Evolutionary conservation across 2,329 filamentous ascomycete species (phyloP).

Genomic region (Venturiaceae sp.): DNA sequence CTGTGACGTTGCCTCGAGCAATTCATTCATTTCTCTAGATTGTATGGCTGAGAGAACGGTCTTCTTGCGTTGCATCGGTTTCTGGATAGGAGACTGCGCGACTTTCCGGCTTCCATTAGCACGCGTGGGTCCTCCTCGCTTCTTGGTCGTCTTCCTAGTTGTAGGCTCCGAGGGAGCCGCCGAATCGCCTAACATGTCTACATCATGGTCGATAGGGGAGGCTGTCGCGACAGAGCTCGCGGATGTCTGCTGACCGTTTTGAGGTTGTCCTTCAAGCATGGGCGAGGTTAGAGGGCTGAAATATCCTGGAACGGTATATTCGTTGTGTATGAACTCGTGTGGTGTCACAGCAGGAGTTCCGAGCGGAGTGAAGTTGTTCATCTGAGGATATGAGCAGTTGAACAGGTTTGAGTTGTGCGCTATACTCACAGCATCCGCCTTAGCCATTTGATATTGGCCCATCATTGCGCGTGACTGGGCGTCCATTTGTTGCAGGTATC

Average conservation of each 20-base stretch:
- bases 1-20: slow-evolving; percentile 23
- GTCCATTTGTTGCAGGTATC: slow-evolving; percentile 47
- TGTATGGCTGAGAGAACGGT: slow-evolving; percentile 33
- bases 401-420: neutral
- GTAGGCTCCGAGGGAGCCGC: slow-evolving; percentile 17
- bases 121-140: slow-evolving; percentile 41
- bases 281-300: slow-evolving; percentile 79
- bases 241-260: slow-evolving; percentile 44
- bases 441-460: slow-evolving; percentile 56
- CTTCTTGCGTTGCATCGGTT: slow-evolving; percentile 39
- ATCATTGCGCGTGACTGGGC: slow-evolving; percentile 52
- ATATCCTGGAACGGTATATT: slow-evolving; percentile 57
- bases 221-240: slow-evolving; percentile 35
- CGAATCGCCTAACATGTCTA: slow-evolving; percentile 29
- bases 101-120: slow-evolving; percentile 36
- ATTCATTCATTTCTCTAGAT: slow-evolving; percentile 33
- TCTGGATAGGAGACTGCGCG: slow-evolving; percentile 64
- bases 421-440: slow-evolving; percentile 42
- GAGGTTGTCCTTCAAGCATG: slow-evolving; percentile 44
- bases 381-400: neutral
- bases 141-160: slow-evolving; percentile 25
- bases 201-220: slow-evolving; percentile 35
- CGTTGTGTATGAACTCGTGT: slow-evolving; percentile 58
- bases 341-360: slow-evolving; percentile 56
- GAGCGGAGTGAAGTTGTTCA: slow-evolving; percentile 8